Evolutionary conservation across 768 basidiomycete species (phyloP).

Genomic region (Boletus fagicola): DNA sequence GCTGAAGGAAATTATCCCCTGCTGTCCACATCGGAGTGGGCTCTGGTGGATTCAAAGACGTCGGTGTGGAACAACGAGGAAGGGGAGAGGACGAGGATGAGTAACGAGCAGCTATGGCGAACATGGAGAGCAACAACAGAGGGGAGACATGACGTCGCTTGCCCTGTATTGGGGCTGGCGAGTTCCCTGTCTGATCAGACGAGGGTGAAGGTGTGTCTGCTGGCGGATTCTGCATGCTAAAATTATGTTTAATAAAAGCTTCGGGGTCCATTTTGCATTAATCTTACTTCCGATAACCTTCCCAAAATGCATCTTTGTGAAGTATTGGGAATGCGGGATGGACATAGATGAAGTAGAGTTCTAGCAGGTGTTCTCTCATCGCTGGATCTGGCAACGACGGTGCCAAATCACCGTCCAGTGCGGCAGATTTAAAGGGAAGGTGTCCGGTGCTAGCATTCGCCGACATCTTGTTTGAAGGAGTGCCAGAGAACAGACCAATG

Average conservation of each 20-base stretch:
- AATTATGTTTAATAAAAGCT: background rate
- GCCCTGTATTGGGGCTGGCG: slow-evolving; percentile 39
- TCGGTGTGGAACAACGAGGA: slow-evolving; percentile 29
- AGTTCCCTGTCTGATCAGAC: slow-evolving; percentile 23
- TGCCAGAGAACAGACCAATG: slow-evolving; percentile 1
- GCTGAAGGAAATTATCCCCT: slow-evolving; percentile 68
- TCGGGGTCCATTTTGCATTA: background rate
- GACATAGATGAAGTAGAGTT: slow-evolving; percentile 79
- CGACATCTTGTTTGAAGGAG: slow-evolving; percentile 6
- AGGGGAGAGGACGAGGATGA: slow-evolving; percentile 31
- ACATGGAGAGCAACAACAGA: slow-evolving; percentile 80
- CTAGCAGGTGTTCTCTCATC: slow-evolving; percentile 66
- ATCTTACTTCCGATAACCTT: slow-evolving; percentile 48
- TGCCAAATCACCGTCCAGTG: slow-evolving; percentile 38
- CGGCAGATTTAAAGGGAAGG: slow-evolving; percentile 23
- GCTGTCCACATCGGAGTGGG: slow-evolving; percentile 74
- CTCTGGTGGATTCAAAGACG: slow-evolving; percentile 41
- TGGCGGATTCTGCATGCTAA: slow-evolving; percentile 27
- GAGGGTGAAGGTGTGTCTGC: slow-evolving; percentile 34
- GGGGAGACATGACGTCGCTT: slow-evolving; percentile 52
- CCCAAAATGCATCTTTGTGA: slow-evolving; percentile 67
- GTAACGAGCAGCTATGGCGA: slow-evolving; percentile 77
- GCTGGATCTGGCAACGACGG: slow-evolving; percentile 52
- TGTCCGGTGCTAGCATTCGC: slow-evolving; percentile 6
- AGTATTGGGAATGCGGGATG: slow-evolving; percentile 78